Base-by-base conservation (phyloP, 2,329 filamentous ascomycete species). In the Fonsecaea monophora region DNA sequence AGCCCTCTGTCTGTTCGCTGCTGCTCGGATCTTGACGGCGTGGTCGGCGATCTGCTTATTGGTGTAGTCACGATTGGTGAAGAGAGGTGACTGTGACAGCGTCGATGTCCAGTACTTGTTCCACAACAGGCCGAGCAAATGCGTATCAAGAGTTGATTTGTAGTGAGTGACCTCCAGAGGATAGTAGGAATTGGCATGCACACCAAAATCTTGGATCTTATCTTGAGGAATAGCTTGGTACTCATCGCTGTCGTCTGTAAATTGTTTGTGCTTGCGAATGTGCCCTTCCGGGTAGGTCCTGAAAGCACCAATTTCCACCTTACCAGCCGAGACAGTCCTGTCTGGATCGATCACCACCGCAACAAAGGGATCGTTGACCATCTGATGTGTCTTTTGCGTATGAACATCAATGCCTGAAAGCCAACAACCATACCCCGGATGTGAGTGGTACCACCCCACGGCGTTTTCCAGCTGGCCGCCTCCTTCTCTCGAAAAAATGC, bases 21-120 rank as follows among this genome's bases (percentile, higher is more conserved):
- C 87, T 71, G 92, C 88, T 72, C 85, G 84, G 72, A 96, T 90
- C 81, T 97, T 97, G 71, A 88, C 87, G 48, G 90, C 90, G 53
- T 98, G 83, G 78, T 99, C 95, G 57, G 89, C 83, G 80, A 99
- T 95, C 79, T 97, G 94, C 78, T 94, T 95, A 74, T 90, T 96
- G 60, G 90, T 90, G 76, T 94, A 99, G 73, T 97, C 94, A 70
- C 94, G 91, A 76, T 97, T 98, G 64, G 92, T 93, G 74, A 96
- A 89, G 4, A 97, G 85, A 25, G 94, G 94, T 73, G 89, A 95
- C 74, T 96, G 92, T 37, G 92, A 96, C 21, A 99, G 86, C 5
- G 95, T 99, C 75, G 96, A 92, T 38, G 97, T 94, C 95, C 93
- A 97, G 83, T 99, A 99, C 80, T 98, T 98, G 83, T 97, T 97